phyloP scores from a whole-genome alignment of 768 basidiomycete genomes.

The Obba rivulosa region DNA sequence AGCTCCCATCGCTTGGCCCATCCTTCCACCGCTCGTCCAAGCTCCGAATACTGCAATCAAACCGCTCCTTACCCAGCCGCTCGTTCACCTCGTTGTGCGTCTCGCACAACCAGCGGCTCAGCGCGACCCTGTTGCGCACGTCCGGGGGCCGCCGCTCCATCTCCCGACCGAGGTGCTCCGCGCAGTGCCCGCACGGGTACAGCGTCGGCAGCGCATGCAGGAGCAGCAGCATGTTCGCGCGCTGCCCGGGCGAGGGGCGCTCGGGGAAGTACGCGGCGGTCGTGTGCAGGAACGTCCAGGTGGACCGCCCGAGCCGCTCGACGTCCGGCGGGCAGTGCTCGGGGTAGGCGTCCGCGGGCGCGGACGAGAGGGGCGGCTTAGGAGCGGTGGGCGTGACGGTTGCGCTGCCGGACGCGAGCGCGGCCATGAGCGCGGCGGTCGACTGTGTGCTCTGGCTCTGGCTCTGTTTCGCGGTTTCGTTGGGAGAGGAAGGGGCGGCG shows the following conservation, averaged over 20 bases:
- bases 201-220: slow-evolving; percentile 72
- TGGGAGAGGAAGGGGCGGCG: background rate
- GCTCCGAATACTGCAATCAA: slow-evolving; percentile 64
- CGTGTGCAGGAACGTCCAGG: slow-evolving; percentile 96
- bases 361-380: slow-evolving; percentile 8
- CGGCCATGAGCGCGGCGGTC: slow-evolving; percentile 29
- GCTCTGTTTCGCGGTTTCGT: background rate
- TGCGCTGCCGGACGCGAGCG: slow-evolving; percentile 27
- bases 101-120: slow-evolving; percentile 87
- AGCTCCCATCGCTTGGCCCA: slow-evolving; percentile 82
- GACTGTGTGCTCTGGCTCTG: slow-evolving; percentile 15
- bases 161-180: slow-evolving; percentile 71
- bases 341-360: slow-evolving; percentile 37
- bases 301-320: slow-evolving; percentile 83
- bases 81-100: slow-evolving; percentile 91
- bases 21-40: slow-evolving; percentile 91
- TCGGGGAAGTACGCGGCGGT: slow-evolving; percentile 95
- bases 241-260: slow-evolving; percentile 67
- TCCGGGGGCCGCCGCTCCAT: slow-evolving; percentile 68
- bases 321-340: slow-evolving; percentile 85
- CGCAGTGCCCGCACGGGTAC: slow-evolving; percentile 89
- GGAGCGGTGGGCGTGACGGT: slow-evolving; percentile 15
- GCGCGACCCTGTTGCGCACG: slow-evolving; percentile 58
- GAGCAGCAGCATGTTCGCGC: slow-evolving; percentile 78
- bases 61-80: slow-evolving; percentile 75